phyloP scores from a whole-genome alignment of 2,329 filamentous ascomycete species.

The Pseudocercospora fuligena region DNA sequence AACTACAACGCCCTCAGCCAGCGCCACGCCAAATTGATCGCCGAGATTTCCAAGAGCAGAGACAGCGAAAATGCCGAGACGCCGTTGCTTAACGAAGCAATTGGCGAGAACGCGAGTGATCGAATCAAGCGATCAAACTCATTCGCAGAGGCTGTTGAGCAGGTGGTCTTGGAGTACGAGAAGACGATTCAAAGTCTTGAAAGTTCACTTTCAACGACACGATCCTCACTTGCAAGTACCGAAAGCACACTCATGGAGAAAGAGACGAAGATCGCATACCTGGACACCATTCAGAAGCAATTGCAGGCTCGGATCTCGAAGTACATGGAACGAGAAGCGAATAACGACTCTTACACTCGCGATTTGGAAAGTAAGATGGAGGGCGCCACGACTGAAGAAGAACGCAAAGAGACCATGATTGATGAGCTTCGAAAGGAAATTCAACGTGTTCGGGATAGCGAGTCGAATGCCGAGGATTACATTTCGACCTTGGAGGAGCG shows the following conservation, averaged over 20 bases:
- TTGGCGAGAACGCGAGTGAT: slow-evolving; percentile 81
- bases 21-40: slow-evolving; percentile 92
- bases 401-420: slow-evolving; percentile 86
- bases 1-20: slow-evolving; percentile 91
- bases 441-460: slow-evolving; percentile 82
- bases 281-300: slow-evolving; percentile 90
- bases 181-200: slow-evolving; percentile 96
- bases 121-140: slow-evolving; percentile 92
- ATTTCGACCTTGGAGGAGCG: slow-evolving; percentile 96
- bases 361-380: slow-evolving; percentile 91
- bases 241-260: slow-evolving; percentile 89
- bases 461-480: slow-evolving; percentile 90
- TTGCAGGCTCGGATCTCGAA: slow-evolving; percentile 91
- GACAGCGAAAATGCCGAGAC: slow-evolving; percentile 65
- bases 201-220: slow-evolving; percentile 85
- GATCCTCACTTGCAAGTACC: slow-evolving; percentile 78
- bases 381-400: slow-evolving; percentile 86
- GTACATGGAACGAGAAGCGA: slow-evolving; percentile 85
- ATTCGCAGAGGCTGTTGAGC: slow-evolving; percentile 93
- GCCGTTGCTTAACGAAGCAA: slow-evolving; percentile 63
- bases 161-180: slow-evolving; percentile 96
- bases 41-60: slow-evolving; percentile 85
- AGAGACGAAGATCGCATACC: slow-evolving; percentile 90
- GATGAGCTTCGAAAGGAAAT: slow-evolving; percentile 90
- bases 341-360: slow-evolving; percentile 89